These are phyloP conservation scores for Candida xiaguanensis DNA, from an alignment of 805 yeast genomes.

Conservation along the genomic window DNA sequence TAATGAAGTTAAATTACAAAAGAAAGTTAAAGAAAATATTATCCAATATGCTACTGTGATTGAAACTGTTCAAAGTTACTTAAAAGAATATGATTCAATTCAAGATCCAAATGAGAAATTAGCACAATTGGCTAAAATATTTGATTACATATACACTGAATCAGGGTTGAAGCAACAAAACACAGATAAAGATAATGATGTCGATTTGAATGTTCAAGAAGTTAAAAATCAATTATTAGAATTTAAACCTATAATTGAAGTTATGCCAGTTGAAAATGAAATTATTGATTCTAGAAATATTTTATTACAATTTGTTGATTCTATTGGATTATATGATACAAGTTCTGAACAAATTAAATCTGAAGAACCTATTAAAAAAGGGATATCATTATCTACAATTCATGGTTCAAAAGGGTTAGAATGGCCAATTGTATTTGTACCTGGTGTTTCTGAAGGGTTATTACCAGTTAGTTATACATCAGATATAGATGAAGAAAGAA, in stretches of 20 bases:
- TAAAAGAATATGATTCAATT: neutral
- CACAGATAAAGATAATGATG: slow-evolving; percentile 22
- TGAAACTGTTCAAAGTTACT: slow-evolving; percentile 5
- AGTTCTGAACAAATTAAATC: slow-evolving; percentile 17
- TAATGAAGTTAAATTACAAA: neutral
- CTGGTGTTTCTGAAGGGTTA: slow-evolving; percentile 63
- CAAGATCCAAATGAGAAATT: neutral
- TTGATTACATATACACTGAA: slow-evolving; percentile 20
- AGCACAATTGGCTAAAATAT: slow-evolving; percentile 12
- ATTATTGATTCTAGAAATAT: slow-evolving; percentile 13
- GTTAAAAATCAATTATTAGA: slow-evolving; percentile 33
- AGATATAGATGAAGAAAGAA: slow-evolving; percentile 65
- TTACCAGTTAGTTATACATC: slow-evolving; percentile 58
- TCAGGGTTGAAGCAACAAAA: slow-evolving; percentile 30
- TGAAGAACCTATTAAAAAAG: slow-evolving; percentile 3
- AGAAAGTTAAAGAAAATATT: slow-evolving; percentile 4
- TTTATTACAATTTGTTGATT: slow-evolving; percentile 24
- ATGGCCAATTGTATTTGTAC: slow-evolving; percentile 89
- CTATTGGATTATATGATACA: slow-evolving; percentile 33
- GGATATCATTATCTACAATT: slow-evolving; percentile 63
- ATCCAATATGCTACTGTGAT: slow-evolving; percentile 15
- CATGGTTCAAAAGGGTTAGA: slow-evolving; percentile 94
- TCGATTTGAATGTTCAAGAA: slow-evolving; percentile 35
- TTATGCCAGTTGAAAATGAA: slow-evolving; percentile 13
- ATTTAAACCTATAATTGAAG: slow-evolving; percentile 30